A percentile compares a stretch with the other conserved stretches of the same genome.
phyloP scores from a whole-genome alignment of 192 early-diverging fungal genomes.

The Coemansia sp. region DNA sequence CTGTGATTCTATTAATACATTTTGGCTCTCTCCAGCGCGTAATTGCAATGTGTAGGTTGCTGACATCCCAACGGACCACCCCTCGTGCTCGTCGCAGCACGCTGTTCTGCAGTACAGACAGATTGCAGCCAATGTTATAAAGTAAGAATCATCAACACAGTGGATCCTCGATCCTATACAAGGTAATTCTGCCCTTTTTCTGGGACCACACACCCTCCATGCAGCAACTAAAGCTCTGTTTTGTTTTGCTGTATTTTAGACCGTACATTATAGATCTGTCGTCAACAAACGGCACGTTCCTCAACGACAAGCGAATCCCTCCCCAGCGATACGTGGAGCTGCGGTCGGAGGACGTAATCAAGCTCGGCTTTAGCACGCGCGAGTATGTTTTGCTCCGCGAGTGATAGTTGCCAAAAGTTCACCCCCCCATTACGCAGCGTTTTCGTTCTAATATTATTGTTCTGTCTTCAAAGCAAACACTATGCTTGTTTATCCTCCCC shows the following conservation, averaged over 20 bases:
- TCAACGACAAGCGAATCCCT: conserved; percentile 79
- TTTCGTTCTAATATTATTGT: too few species aligned
- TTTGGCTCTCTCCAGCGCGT: conserved; percentile 25
- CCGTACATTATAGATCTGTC: conserved; percentile 94
- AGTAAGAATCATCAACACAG: too few species aligned
- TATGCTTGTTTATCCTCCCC: background rate
- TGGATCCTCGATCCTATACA: too few species aligned
- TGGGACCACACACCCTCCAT: background rate
- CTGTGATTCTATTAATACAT: conserved; percentile 1
- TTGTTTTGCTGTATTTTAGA: conserved; percentile 41
- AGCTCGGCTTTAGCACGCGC: conserved; percentile 86
- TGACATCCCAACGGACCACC: conserved; percentile 94
- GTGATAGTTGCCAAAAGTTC: background rate
- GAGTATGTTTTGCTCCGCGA: conserved; percentile 91
- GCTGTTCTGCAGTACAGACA: conserved; percentile 88
- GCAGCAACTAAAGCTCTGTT: background rate
- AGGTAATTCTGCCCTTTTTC: background rate
- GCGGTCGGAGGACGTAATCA: conserved; percentile 77
- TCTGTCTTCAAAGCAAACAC: background rate
- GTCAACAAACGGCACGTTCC: conserved; percentile 86
- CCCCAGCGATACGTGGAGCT: conserved; percentile 82
- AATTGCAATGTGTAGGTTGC: conserved; percentile 71
- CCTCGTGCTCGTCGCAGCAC: conserved; percentile 93
- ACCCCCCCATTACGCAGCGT: background rate
- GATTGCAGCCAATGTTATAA: conserved; percentile 41